Conservation (phyloP, 2,329 filamentous ascomycete genomes). For the Reticulascus tulasneorum region DNA sequence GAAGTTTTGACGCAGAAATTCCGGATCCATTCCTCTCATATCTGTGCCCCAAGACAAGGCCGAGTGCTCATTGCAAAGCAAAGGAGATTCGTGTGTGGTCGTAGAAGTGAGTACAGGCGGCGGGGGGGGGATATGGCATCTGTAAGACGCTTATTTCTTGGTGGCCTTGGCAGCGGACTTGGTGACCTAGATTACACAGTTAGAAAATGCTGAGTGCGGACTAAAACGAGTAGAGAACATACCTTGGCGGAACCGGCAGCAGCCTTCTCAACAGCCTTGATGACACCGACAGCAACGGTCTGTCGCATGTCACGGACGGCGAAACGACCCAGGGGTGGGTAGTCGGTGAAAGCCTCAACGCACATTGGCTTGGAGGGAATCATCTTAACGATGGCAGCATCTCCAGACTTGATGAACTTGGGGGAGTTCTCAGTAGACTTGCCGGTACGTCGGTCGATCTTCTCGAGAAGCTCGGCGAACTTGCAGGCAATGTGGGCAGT, state of each 20-base stretch:
- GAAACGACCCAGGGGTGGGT: constrained; percentile 99
- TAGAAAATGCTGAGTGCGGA: not conserved
- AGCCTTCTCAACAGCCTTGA: constrained; percentile 78
- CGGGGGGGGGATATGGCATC: constrained; percentile 4
- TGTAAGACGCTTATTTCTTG: constrained; percentile 61
- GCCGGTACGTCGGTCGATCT: constrained; percentile 99
- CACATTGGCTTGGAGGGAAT: constrained; percentile 99
- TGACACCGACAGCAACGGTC: constrained; percentile 90
- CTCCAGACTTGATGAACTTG: constrained; percentile 99
- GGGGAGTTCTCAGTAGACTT: constrained; percentile 88
- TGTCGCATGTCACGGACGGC: constrained; percentile 98
- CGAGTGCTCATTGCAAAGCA: constrained; percentile 41
- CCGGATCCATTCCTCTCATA: constrained; percentile 38
- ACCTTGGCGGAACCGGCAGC: constrained; percentile 55
- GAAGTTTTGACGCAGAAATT: constrained; percentile 33
- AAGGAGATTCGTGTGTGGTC: constrained; percentile 39
- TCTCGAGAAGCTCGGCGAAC: constrained; percentile 98
- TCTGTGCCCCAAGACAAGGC: constrained; percentile 38
- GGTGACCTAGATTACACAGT: constrained; percentile 39
- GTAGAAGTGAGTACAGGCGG: constrained; percentile 34
- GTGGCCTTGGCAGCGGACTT: constrained; percentile 69
- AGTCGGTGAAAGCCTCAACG: constrained; percentile 99
- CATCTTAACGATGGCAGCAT: constrained; percentile 99
- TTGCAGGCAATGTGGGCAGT: constrained; percentile 99
- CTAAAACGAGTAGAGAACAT: constrained; percentile 24